A percentile compares a stretch with the other conserved stretches of the same genome.
These are phyloP conservation scores for Linnemannia elongata DNA, from an alignment of 192 early-diverging fungal species.

Conservation along the genomic window DNA sequence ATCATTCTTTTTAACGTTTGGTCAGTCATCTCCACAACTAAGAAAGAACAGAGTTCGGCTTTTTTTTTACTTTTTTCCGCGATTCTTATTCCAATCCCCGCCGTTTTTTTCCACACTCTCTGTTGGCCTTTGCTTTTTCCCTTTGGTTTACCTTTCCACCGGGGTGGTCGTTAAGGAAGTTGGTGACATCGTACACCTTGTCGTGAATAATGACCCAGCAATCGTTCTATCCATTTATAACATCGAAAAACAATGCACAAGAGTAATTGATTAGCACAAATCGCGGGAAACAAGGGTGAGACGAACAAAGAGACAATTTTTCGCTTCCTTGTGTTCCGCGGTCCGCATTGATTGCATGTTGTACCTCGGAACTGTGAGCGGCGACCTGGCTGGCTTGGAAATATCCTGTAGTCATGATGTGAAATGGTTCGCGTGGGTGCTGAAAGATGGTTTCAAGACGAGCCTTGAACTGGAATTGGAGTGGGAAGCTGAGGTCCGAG, in stretches of 20 bases:
- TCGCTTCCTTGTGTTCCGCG: background rate
- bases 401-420: conserved; percentile 43
- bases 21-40: conserved; percentile 6
- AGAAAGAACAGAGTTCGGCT: background rate
- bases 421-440: conserved; percentile 14
- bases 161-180: conserved; percentile 71
- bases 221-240: conserved; percentile 25
- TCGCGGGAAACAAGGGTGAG: background rate
- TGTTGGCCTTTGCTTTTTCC: background rate
- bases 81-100: background rate
- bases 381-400: conserved; percentile 36
- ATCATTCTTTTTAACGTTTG: background rate
- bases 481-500: conserved; percentile 49
- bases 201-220: conserved; percentile 74
- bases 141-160: conserved; percentile 58
- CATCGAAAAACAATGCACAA: background rate
- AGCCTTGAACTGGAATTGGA: conserved; percentile 49
- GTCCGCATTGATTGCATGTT: too few species aligned
- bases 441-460: conserved; percentile 45
- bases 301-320: background rate
- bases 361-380: conserved; percentile 49
- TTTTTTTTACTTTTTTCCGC: conserved; percentile 1
- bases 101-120: conserved; percentile 15
- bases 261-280: background rate
- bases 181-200: conserved; percentile 73